Conservation (phyloP, 805 yeast genomes). For the Candida golubevii region DNA sequence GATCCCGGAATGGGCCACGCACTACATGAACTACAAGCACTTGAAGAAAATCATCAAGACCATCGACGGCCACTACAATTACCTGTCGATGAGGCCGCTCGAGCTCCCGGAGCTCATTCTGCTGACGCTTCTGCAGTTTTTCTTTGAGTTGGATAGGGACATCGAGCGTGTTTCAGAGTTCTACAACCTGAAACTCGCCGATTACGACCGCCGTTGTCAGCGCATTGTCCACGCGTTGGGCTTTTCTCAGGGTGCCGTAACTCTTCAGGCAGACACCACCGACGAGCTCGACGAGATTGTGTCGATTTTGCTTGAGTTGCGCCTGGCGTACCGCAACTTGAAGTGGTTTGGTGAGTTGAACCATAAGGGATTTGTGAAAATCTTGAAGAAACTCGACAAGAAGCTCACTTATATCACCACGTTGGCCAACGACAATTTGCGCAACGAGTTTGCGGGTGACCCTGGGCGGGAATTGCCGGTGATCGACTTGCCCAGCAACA, state of each 20-base stretch:
- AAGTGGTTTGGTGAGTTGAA: conserved; percentile 94
- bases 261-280: conserved; percentile 31
- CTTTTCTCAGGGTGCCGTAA: conserved; percentile 20
- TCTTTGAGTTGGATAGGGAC: conserved; percentile 73
- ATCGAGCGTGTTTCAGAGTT: conserved; percentile 78
- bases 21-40: conserved; percentile 80
- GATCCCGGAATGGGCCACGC: conserved; percentile 88
- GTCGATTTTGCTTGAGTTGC: conserved; percentile 63
- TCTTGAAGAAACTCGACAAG: conserved; percentile 86
- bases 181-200: conserved; percentile 66
- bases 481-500: conserved; percentile 27
- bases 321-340: conserved; percentile 72
- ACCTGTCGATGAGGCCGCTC: conserved; percentile 21
- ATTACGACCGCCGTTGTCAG: conserved; percentile 66
- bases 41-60: conserved; percentile 76
- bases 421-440: conserved; percentile 20
- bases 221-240: conserved; percentile 38
- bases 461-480: conserved; percentile 5
- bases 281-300: conserved; percentile 41
- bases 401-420: conserved; percentile 38
- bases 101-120: conserved; percentile 34
- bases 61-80: conserved; percentile 43
- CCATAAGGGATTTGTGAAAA: conserved; percentile 84
- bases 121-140: conserved; percentile 57
- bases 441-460: conserved; percentile 4